phyloP scores from a whole-genome alignment of 768 basidiomycete species.

The Amanita pseudoporphyria region DNA sequence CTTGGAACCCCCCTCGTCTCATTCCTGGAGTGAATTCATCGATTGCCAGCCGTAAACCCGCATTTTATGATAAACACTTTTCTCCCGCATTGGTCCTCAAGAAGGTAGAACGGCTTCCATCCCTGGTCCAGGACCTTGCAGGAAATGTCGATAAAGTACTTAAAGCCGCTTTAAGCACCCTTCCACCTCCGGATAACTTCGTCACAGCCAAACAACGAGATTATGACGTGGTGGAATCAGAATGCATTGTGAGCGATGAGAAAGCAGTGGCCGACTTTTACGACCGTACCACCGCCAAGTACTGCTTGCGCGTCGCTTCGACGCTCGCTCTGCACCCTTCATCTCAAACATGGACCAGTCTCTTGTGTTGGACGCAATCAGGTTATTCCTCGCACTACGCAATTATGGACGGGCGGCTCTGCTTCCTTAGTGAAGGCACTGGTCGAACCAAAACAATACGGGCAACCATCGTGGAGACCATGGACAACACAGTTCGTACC shows the following conservation, averaged over 20 bases:
- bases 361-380: slow-evolving; percentile 13
- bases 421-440: slow-evolving; percentile 4
- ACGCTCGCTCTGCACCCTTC: slow-evolving; percentile 13
- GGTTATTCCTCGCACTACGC: slow-evolving; percentile 9
- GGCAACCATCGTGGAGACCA: slow-evolving; percentile 6
- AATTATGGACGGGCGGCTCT: slow-evolving; percentile 11
- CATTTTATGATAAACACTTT: slow-evolving; percentile 4
- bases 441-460: background rate
- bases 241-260: slow-evolving; percentile 4
- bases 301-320: slow-evolving; percentile 12
- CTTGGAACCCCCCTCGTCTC: too few relatives aligned
- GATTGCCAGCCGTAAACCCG: background rate
- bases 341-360: slow-evolving; percentile 10
- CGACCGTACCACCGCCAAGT: slow-evolving; percentile 10
- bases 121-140: slow-evolving; percentile 2
- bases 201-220: slow-evolving; percentile 7
- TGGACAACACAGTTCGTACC: slow-evolving; percentile 6
- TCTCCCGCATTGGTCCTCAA: background rate
- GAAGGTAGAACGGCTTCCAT: background rate
- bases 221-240: slow-evolving; percentile 1
- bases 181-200: too few relatives aligned
- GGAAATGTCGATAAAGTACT: slow-evolving; percentile 5
- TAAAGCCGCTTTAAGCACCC: slow-evolving; percentile 6
- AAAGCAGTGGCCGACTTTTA: slow-evolving; percentile 6
- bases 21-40: background rate